These are phyloP conservation scores for Aethionema arabicum DNA, from an alignment of 345 rosid genomes.

Conservation along the genomic window DNA sequence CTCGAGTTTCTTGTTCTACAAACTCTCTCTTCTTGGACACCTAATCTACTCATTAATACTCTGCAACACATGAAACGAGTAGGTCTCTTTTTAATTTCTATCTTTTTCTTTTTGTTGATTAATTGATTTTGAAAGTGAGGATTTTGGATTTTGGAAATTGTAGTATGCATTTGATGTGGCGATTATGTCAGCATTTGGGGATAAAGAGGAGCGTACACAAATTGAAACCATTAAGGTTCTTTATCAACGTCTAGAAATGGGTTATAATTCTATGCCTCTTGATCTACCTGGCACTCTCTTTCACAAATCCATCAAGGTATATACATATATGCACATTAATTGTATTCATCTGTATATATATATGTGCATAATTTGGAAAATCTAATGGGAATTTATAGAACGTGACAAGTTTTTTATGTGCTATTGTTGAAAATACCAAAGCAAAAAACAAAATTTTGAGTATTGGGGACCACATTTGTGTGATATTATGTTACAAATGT, in stretches of 20 bases:
- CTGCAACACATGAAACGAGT: conserved; percentile 91
- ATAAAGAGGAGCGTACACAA: conserved; percentile 45
- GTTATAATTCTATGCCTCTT: conserved; percentile 94
- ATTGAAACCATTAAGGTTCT: conserved; percentile 64
- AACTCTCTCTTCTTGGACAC: conserved; percentile 58
- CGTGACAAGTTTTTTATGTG: conserved; percentile 5
- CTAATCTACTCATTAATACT: conserved; percentile 56
- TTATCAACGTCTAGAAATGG: conserved; percentile 70
- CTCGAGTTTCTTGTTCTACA: conserved; percentile 64
- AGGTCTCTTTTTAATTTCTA: conserved; percentile 17
- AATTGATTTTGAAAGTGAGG: background rate
- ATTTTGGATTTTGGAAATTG: conserved; percentile 18
- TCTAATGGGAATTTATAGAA: conserved; percentile 1
- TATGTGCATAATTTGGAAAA: background rate
- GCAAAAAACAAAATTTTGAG: background rate
- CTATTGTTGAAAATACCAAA: conserved; percentile 16
- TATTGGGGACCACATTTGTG: conserved; percentile 21
- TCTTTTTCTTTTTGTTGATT: background rate
- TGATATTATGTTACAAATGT: conserved; percentile 20
- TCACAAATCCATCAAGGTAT: conserved; percentile 78
- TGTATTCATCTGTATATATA: background rate
- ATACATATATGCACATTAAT: background rate
- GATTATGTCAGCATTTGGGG: conserved; percentile 73
- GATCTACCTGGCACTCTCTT: conserved; percentile 83
- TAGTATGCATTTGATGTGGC: conserved; percentile 99